These are phyloP conservation scores for Mortierella claussenii DNA, from an alignment of 192 early-diverging fungal genomes.

Conservation along the genomic window DNA sequence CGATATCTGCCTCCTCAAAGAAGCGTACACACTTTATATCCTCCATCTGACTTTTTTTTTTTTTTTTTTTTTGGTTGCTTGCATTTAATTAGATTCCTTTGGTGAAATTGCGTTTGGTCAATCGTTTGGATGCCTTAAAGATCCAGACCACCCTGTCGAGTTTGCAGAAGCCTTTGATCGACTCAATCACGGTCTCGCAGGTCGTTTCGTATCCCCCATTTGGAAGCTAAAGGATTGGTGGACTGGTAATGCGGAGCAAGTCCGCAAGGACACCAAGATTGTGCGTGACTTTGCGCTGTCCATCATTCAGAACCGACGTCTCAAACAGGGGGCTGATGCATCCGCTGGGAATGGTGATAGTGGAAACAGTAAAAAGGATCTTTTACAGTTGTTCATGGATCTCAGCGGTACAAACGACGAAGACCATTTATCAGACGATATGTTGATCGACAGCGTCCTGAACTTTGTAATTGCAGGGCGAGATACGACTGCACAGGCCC, in stretches of 20 bases:
- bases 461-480: conserved; percentile 61
- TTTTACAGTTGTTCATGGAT: conserved; percentile 60
- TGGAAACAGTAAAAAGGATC: conserved; percentile 17
- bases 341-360: background rate
- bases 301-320: conserved; percentile 42
- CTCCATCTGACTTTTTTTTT: background rate
- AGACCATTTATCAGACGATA: conserved; percentile 44
- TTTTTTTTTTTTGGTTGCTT: background rate
- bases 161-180: conserved; percentile 67
- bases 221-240: conserved; percentile 45
- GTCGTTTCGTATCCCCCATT: conserved; percentile 18
- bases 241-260: conserved; percentile 9
- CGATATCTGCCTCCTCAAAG: background rate
- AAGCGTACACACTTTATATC: too few relatives aligned
- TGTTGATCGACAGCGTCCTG: conserved; percentile 56
- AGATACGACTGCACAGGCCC: conserved; percentile 66
- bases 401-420: conserved; percentile 26
- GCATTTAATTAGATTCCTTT: conserved; percentile 45
- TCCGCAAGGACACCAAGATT: conserved; percentile 13
- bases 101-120: conserved; percentile 48
- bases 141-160: conserved; percentile 17
- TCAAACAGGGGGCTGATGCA: background rate
- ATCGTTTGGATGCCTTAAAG: conserved; percentile 29
- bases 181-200: conserved; percentile 41
- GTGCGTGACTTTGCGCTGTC: conserved; percentile 32